Conservation (phyloP, 108 stramenopile species). For the Pseudonitzschia multiseries region DNA sequence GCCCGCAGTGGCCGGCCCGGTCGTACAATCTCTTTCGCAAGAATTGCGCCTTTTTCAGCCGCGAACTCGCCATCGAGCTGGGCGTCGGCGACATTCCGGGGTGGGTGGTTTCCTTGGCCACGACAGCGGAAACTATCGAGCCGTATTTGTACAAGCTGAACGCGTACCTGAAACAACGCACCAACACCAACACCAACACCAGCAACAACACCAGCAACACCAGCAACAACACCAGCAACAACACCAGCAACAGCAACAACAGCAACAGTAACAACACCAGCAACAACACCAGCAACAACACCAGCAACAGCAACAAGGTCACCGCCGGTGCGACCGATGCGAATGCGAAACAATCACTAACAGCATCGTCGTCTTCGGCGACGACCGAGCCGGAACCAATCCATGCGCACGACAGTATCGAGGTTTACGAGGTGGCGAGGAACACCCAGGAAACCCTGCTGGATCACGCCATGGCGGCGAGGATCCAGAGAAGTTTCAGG, state of each 20-base stretch:
- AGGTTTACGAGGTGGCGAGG: background rate
- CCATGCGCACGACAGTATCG: background rate
- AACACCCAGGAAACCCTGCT: conserved; percentile 11
- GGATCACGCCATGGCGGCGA: conserved; percentile 24
- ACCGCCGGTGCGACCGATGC: too few relatives aligned
- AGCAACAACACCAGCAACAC: too few relatives aligned
- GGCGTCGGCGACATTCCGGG: conserved; percentile 26
- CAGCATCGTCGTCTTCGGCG: too few relatives aligned
- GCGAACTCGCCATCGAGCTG: conserved; percentile 19
- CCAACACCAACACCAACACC: background rate
- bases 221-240: too few relatives aligned
- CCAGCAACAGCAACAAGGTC: too few relatives aligned
- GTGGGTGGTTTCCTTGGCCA: conserved; percentile 19
- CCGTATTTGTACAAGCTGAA: conserved; percentile 9
- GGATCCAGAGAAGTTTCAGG: conserved; percentile 16
- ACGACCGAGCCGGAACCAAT: background rate
- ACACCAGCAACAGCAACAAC: too few relatives aligned
- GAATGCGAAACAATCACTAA: too few relatives aligned
- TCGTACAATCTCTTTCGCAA: conserved; percentile 22
- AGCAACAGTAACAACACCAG: too few relatives aligned
- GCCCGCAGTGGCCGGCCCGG: conserved; percentile 22
- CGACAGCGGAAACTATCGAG: conserved; percentile 14
- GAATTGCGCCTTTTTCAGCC: conserved; percentile 25
- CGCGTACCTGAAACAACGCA: background rate
- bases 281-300: too few relatives aligned